These are phyloP conservation scores for Entamoeba invadens DNA, from an alignment of 208 protist genomes.

Conservation along the genomic window DNA sequence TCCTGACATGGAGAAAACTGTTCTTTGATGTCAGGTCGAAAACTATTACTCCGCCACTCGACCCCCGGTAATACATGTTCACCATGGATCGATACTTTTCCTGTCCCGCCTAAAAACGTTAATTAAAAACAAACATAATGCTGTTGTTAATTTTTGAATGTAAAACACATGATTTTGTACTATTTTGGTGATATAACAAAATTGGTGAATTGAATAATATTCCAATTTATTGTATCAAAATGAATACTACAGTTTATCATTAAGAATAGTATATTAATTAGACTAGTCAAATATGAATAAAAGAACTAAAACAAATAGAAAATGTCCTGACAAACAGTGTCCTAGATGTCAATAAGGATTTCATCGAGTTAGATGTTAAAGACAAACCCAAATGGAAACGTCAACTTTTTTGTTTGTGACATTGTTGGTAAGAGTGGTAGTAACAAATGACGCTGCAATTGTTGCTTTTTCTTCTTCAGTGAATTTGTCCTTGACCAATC, in stretches of 20 bases:
- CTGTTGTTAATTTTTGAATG: too few species aligned
- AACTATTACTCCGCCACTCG: slow-evolving; percentile 29
- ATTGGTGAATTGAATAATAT: too few species aligned
- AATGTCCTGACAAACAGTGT: too few species aligned
- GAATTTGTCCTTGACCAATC: background rate
- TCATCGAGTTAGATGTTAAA: background rate
- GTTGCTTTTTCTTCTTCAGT: background rate
- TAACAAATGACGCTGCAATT: background rate
- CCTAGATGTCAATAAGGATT: too few species aligned
- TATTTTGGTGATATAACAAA: too few species aligned
- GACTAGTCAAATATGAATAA: too few species aligned
- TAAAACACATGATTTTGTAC: too few species aligned
- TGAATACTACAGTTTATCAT: too few species aligned
- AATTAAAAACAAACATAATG: background rate
- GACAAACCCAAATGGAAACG: background rate
- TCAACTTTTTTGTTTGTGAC: background rate
- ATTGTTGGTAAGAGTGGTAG: background rate
- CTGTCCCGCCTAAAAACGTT: slow-evolving; percentile 13
- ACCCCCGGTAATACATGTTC: slow-evolving; percentile 30
- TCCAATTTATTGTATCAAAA: too few species aligned
- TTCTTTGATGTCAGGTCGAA: slow-evolving; percentile 27
- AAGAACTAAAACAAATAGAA: too few species aligned
- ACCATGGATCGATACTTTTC: slow-evolving; percentile 24
- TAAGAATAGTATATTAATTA: too few species aligned
- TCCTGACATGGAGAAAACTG: slow-evolving; percentile 20